Base-by-base conservation (phyloP, 2,329 filamentous ascomycete species). In the Pseudogymnoascus sp. region DNA sequence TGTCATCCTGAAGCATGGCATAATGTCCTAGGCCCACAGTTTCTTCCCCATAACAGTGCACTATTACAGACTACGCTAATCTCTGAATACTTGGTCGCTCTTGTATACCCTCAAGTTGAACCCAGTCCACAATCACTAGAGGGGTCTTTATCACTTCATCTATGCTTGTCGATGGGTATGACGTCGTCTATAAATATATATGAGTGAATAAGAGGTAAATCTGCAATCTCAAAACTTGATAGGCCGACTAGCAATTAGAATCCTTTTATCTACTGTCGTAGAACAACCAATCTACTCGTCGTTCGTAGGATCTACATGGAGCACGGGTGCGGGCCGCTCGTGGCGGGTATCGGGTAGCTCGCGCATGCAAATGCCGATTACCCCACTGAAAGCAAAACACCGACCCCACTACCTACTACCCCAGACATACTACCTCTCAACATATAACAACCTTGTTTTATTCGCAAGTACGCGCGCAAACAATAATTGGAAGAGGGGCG, bases 341-440 rank as follows among this genome's bases (percentile, higher is more conserved):
- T 33, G 26, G 50, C 29, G 50, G 50, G n/a, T 26, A 53, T 56
- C 50, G 50, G 29, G 23, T 5, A 17, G 23, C 7, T 56, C n/a
- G 50, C 50, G 50, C n/a, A n/a, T 19, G 19, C 50, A 56, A 53
- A 56, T 56, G 50, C 50, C 50, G 46, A 56, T 56, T 56, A 56
- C 46, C 46, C 46, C 46, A 26, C 46, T n/a, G 3, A n/a, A 13
- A 19, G n/a, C 17, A 4, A 44, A 44, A 23, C 3, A 23, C 19
- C 19, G 9, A 33, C n/a, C 46, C 46, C 46, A 19, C 21, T 53
- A 53, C 46, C 46, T 26, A 19, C 21, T 53, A 53, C n/a, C 31
- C 50, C 26, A 21, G 15, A 15, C 21, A 50, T 33, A 56, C 17
- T 33, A 56, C 10, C 26, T 15, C 17, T 56, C 17, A 33, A 21